These are phyloP conservation scores for Peronosclerospora sorghi DNA, from an alignment of 352 stramenopile species.

Conservation along the genomic window DNA sequence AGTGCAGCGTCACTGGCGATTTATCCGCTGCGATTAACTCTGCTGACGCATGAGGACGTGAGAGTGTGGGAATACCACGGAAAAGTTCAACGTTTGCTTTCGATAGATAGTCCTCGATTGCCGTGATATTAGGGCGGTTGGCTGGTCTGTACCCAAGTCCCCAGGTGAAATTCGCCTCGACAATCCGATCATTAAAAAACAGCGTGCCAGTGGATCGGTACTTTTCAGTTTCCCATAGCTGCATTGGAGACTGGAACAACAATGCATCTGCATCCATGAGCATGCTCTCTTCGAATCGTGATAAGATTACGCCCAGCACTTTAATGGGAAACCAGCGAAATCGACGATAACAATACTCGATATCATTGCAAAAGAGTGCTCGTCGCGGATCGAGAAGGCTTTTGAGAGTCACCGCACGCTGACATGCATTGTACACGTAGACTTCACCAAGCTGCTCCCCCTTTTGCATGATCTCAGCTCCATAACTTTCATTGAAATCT, in stretches of 20 bases:
- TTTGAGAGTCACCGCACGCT: conserved; percentile 19
- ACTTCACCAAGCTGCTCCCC: conserved; percentile 27
- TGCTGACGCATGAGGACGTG: conserved; percentile 8
- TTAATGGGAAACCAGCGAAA: conserved; percentile 62
- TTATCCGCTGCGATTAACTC: conserved; percentile 18
- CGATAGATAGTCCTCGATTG: conserved; percentile 24
- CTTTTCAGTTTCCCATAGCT: conserved; percentile 41
- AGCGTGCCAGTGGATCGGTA: conserved; percentile 46
- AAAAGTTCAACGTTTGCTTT: conserved; percentile 16
- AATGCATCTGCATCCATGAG: conserved; percentile 34
- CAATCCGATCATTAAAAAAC: conserved; percentile 58
- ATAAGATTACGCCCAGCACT: conserved; percentile 55
- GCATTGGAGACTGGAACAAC: conserved; percentile 47
- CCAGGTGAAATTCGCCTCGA: conserved; percentile 19
- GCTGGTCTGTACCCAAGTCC: conserved; percentile 13
- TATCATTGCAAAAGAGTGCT: conserved; percentile 41
- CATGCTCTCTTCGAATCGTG: conserved; percentile 25
- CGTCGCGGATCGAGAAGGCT: conserved; percentile 16
- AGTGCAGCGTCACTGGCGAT: conserved; percentile 15
- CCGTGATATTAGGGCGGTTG: conserved; percentile 18
- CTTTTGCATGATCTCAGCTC: conserved; percentile 23
- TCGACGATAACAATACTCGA: conserved; percentile 28
- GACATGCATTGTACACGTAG: conserved; percentile 57
- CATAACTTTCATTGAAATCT: conserved; percentile 35
- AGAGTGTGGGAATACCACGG: conserved; percentile 11